Percentiles rank a stretch among this genome's conserved stretches.
phyloP scores from a whole-genome alignment of 257 asterid species.

The Solanum chaucha region DNA sequence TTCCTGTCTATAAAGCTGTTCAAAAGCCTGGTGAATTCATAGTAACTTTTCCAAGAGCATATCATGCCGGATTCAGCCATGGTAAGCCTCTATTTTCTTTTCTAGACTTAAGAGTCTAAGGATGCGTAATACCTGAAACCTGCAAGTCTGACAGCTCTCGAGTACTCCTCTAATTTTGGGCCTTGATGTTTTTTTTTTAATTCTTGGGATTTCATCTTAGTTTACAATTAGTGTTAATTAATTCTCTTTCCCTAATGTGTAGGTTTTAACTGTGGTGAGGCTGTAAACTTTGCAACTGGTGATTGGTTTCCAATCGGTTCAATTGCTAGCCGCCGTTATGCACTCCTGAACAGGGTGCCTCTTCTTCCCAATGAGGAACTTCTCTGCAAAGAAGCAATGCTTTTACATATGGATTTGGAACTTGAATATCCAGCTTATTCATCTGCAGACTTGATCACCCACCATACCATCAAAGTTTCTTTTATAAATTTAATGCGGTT shows the following conservation, averaged over 20 bases:
- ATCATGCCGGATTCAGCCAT: conserved; percentile 98
- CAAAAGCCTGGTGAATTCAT: conserved; percentile 95
- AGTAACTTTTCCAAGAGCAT: conserved; percentile 91
- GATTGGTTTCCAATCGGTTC: conserved; percentile 96
- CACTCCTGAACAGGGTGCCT: conserved; percentile 74
- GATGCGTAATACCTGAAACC: not conserved
- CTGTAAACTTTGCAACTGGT: conserved; percentile 92
- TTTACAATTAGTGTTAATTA: not conserved
- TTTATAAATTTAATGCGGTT: conserved; percentile 72
- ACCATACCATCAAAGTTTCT: conserved; percentile 47
- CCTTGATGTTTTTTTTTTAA: not conserved
- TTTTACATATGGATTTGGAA: conserved; percentile 27
- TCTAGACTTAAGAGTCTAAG: not conserved
- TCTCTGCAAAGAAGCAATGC: conserved; percentile 92
- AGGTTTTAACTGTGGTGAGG: conserved; percentile 99
- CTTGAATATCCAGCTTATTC: conserved; percentile 32
- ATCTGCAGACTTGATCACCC: conserved; percentile 35
- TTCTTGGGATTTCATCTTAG: not conserved
- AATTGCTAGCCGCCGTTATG: conserved; percentile 87
- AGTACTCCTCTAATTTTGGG: not conserved
- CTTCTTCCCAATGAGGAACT: conserved; percentile 96
- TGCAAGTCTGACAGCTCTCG: not conserved
- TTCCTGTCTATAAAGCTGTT: conserved; percentile 91
- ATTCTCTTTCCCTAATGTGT: not conserved
- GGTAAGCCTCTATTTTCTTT: conserved; percentile 27